Conservation (phyloP, 2,329 filamentous ascomycete species). For the Corinectria fuckeliana region DNA sequence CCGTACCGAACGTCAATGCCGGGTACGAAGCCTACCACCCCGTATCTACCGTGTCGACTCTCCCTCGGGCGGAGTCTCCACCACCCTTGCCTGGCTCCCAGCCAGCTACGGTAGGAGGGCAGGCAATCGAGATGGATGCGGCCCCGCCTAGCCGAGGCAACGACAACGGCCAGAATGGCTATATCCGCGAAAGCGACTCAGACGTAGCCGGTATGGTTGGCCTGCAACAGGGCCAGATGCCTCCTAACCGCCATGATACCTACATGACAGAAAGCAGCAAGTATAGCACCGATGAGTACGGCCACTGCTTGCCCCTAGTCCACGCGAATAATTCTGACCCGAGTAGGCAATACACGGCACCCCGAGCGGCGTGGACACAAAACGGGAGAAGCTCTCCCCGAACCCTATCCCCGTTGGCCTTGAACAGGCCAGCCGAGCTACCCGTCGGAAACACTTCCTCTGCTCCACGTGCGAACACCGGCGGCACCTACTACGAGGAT, state of each 20-base stretch:
- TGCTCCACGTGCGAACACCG: conserved; percentile 35
- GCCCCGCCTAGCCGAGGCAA: conserved; percentile 53
- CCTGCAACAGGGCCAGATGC: conserved; percentile 63
- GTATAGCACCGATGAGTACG: conserved; percentile 76
- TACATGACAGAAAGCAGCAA: conserved; percentile 71
- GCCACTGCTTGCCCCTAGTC: not conserved
- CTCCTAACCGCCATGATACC: conserved; percentile 53
- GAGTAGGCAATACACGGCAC: conserved; percentile 59
- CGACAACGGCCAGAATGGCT: conserved; percentile 54
- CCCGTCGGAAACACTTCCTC: conserved; percentile 45
- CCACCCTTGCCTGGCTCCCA: conserved; percentile 62
- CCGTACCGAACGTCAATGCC: conserved; percentile 42
- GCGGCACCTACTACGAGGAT: conserved; percentile 83
- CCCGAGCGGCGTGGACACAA: conserved; percentile 63
- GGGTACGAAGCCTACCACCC: conserved; percentile 54
- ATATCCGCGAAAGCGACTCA: conserved; percentile 68
- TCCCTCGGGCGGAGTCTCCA: conserved; percentile 69
- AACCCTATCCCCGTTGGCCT: conserved; percentile 53
- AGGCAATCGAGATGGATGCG: conserved; percentile 83
- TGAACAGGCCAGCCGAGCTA: conserved; percentile 46
- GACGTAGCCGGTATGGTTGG: conserved; percentile 78
- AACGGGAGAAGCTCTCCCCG: conserved; percentile 53
- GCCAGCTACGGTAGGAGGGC: conserved; percentile 56
- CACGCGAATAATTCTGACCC: conserved; percentile 2
- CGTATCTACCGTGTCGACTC: conserved; percentile 49